Evolutionary conservation across 306 rosid genomes (phyloP).

Genomic region (Geum urbanum): DNA sequence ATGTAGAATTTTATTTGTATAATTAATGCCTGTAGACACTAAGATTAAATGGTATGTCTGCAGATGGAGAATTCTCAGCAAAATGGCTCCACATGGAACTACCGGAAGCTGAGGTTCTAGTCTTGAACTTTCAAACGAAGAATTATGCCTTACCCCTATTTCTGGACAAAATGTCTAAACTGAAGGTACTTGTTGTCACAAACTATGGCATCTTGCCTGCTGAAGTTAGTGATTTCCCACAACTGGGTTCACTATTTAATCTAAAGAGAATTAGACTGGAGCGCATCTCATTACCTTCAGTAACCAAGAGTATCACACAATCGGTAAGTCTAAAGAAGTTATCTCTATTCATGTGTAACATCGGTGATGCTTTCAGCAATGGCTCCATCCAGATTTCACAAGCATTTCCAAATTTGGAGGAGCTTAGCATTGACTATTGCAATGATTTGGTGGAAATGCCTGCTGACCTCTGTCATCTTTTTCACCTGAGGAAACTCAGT

Average conservation of each 20-base stretch:
- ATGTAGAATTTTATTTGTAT: not conserved
- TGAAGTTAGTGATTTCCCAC: constrained; percentile 34
- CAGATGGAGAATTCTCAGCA: constrained; percentile 50
- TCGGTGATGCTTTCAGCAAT: constrained; percentile 34
- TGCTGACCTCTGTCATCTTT: constrained; percentile 26
- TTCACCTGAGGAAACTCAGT: constrained; percentile 40
- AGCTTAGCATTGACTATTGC: constrained; percentile 51
- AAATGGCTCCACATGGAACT: constrained; percentile 47
- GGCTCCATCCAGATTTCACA: constrained; percentile 25
- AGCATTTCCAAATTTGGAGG: constrained; percentile 41
- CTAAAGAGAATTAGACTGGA: constrained; percentile 56
- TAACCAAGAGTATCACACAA: constrained; percentile 19
- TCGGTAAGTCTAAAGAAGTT: constrained; percentile 44
- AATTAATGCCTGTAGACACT: not conserved
- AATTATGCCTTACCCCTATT: constrained; percentile 45
- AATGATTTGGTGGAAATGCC: constrained; percentile 45
- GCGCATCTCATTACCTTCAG: constrained; percentile 43
- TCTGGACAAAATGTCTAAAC: constrained; percentile 38
- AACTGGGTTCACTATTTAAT: constrained; percentile 28
- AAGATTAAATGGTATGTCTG: constrained; percentile 19
- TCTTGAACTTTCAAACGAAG: constrained; percentile 41
- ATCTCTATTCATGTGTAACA: constrained; percentile 60
- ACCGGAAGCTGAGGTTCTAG: constrained; percentile 48
- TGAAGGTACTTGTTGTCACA: constrained; percentile 52
- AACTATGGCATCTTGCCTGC: constrained; percentile 39